Evolutionary conservation across 441 rosid genomes (phyloP), one percentile per base, ranked within the genome.

Genomic region (Pelargonium fulgidum): DNA sequence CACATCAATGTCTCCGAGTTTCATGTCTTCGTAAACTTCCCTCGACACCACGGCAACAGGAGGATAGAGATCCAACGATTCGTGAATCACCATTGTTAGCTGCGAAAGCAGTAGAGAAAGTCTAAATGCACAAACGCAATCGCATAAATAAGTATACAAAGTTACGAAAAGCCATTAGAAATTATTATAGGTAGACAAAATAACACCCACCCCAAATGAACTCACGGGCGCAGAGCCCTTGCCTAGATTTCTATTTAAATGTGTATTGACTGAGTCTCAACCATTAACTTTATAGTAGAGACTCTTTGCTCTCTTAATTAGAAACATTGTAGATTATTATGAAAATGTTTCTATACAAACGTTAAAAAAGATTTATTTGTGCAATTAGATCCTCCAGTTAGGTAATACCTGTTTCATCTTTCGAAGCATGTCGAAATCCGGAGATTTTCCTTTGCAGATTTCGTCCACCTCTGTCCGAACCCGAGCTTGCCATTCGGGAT

Each of bases 1-100:
- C 16, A 85, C 76, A 1, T 75, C 0, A 3, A 88, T 68, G 68
- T 73, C 77, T 14, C 85, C 84, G 0, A 90, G 79, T 50, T 68
- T 81, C 78, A 86, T 78, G 63, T 88, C 89, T 13, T 77, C 74
- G 0, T 85, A 82, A 10, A 86, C 92, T 72, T 88, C 93, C 72
- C 96, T 84, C 33, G 92, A 84, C 61, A 88, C 76, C 14, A 88
- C 81, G 1, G 88, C 62, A 26, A 83, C 92, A 1, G 93, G 93
- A 5, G 96, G 84, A 54, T 90, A 90, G 22, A 90, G 75, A 36
- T 93, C 76, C 64, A 90, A 64, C 3, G 92, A 68, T 72, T 90
- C 96, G 6, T 88, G 80, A 13, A 88, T 84, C 44, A 85, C 93
- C 94, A 85, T 88, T 1, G 81, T 83, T 4, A 90, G 79, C 90